Evolutionary conservation across 108 stramenopile species (phyloP), one percentile per base, ranked within the genome.

Genomic region (Mayamaea pseudoterrestris): DNA sequence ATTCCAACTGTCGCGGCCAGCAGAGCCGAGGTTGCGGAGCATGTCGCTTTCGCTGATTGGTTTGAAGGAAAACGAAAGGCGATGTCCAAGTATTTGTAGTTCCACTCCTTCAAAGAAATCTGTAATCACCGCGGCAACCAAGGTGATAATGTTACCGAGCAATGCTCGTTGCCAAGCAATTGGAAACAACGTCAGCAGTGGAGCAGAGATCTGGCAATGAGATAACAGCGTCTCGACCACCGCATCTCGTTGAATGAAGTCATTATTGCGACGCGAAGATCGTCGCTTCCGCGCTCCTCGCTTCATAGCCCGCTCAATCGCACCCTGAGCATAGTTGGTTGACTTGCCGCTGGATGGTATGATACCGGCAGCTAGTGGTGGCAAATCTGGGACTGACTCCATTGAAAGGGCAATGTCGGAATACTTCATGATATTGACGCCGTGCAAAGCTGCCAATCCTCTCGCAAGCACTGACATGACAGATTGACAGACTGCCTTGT

Each of bases 161-260:
- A 92, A 55, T 3, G 83, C 90, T 2, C 90, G 71, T 66, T 92
- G 90, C 82, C 84, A 87, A 29, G 76, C 77, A 9, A 85, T 42
- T 7, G 90, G 90, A 43, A 92, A 92, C 0, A 92, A 61, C 46
- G 82, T 82, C 11, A 92, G 61, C 30, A 92, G 48, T 0, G 90
- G 90, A 13, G 85, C 85, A 13, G 85, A 82, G 25, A 92, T 80
- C 46, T 92, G 90, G 30, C 81, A 84, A 44, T 92, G 85, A 5
- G 77, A 79, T 22, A 92, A 52, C 0, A 92, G 68, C 12, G 76
- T 88, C 53, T 92, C 90, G 2, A 83, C 78, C 7, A 92, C 80
- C 9, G 77, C 84, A 58, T 78, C 83, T 43, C 76, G 65, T 48
- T 87, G 90, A n/a, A 92, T 57, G 42, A 84, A 92, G 8, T 68